phyloP scores from a whole-genome alignment of 2,329 filamentous ascomycete species.

The Fulvia fulva region DNA sequence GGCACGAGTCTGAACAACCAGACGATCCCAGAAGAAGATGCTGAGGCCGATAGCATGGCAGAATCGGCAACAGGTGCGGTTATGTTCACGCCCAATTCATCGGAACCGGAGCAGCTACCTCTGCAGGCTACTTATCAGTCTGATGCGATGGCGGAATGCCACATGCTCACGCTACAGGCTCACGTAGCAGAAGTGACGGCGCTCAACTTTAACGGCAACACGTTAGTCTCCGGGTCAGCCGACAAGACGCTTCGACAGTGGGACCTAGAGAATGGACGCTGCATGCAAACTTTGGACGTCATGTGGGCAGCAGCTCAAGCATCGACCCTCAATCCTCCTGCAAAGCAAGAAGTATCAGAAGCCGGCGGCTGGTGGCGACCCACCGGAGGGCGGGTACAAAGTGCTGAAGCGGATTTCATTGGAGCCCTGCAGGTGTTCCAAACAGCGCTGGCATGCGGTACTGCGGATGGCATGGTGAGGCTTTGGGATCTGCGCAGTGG shows the following conservation, averaged over 20 bases:
- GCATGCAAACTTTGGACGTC: slow-evolving; percentile 94
- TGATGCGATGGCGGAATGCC: slow-evolving; percentile 83
- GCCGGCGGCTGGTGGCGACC: slow-evolving; percentile 65
- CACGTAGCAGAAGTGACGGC: slow-evolving; percentile 95
- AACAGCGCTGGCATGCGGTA: slow-evolving; percentile 90
- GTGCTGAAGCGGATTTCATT: slow-evolving; percentile 80
- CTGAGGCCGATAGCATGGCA: slow-evolving; percentile 41
- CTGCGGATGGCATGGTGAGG: slow-evolving; percentile 93
- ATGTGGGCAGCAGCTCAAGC: slow-evolving; percentile 91
- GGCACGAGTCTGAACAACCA: slow-evolving; percentile 45
- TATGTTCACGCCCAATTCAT: slow-evolving; percentile 27
- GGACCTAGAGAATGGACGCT: slow-evolving; percentile 96
- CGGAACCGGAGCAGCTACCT: slow-evolving; percentile 15
- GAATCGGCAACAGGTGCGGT: slow-evolving; percentile 21
- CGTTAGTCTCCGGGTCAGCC: slow-evolving; percentile 88
- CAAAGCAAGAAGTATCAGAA: slow-evolving; percentile 13
- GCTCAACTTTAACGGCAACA: slow-evolving; percentile 82
- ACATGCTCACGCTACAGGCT: slow-evolving; percentile 79
- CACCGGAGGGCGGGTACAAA: slow-evolving; percentile 53
- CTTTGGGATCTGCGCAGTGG: slow-evolving; percentile 95
- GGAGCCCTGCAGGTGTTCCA: slow-evolving; percentile 95
- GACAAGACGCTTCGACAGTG: slow-evolving; percentile 97
- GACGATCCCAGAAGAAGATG: slow-evolving; percentile 36
- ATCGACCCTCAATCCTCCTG: slow-evolving; percentile 55
- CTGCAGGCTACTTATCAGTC: slow-evolving; percentile 56